Evolutionary conservation across 768 basidiomycete genomes (phyloP).

Genomic region (Tricholoma saponaceum): DNA sequence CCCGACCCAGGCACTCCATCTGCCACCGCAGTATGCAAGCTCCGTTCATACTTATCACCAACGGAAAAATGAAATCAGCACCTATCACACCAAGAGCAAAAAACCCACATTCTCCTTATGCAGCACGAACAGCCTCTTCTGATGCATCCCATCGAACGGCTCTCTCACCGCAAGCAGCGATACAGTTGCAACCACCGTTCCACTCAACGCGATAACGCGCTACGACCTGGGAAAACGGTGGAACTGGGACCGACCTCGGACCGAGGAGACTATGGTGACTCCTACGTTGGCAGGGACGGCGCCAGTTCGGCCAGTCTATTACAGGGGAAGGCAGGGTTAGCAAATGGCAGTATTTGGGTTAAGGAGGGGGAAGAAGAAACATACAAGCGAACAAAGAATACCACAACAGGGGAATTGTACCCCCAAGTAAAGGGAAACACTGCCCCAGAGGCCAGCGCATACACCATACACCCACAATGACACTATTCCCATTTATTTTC

Average conservation of each 20-base stretch:
- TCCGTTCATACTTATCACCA: conserved; percentile 45
- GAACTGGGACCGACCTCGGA: conserved; percentile 69
- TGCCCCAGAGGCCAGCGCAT: conserved; percentile 58
- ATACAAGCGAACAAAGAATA: conserved; percentile 90
- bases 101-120: conserved; percentile 88
- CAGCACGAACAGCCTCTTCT: conserved; percentile 80
- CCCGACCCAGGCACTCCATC: conserved; percentile 80
- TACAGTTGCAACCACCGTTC: conserved; percentile 46
- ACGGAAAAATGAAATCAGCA: too few relatives aligned
- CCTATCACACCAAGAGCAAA: too few relatives aligned
- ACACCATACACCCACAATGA: conserved; percentile 65
- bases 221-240: conserved; percentile 55
- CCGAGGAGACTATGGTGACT: too few relatives aligned
- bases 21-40: conserved; percentile 77
- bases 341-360: too few relatives aligned
- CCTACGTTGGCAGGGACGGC: conserved; percentile 83
- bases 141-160: conserved; percentile 83
- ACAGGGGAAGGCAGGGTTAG: too few relatives aligned
- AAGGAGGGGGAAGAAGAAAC: too few relatives aligned
- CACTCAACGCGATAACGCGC: conserved; percentile 40
- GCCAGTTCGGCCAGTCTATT: conserved; percentile 86
- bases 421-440: conserved; percentile 49
- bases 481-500: conserved; percentile 31
- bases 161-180: conserved; percentile 54
- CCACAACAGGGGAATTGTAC: conserved; percentile 58